phyloP scores from a whole-genome alignment of 2,329 filamentous ascomycete genomes.

The Dactylellina cionopaga region DNA sequence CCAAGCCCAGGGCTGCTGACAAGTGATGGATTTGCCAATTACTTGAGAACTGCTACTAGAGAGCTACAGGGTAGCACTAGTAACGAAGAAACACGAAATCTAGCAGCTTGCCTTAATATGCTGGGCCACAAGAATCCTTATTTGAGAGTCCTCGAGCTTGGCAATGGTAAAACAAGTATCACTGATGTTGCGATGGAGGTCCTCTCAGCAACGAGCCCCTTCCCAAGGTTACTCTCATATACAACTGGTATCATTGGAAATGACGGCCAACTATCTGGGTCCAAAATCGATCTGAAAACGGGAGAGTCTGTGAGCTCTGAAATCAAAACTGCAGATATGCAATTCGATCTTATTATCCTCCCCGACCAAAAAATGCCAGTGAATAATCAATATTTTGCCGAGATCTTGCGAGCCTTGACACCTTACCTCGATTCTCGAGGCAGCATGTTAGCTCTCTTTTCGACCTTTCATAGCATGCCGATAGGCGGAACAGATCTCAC shows the following conservation, averaged over 20 bases:
- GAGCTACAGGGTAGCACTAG: not conserved
- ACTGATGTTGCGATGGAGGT: not conserved
- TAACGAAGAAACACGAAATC: constrained; percentile 39
- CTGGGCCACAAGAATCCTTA: constrained; percentile 59
- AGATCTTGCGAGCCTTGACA: too few species aligned
- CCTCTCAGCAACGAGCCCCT: not conserved
- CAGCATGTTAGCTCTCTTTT: not conserved
- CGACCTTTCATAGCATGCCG: too few species aligned
- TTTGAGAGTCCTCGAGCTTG: constrained; percentile 61
- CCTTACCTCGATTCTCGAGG: not conserved
- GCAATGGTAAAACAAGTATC: constrained; percentile 61
- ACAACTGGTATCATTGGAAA: not conserved
- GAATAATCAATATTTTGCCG: too few species aligned
- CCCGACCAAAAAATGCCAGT: too few species aligned
- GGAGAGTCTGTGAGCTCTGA: not conserved
- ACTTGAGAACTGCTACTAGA: not conserved
- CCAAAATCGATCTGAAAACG: constrained; percentile 1
- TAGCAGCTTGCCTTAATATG: constrained; percentile 55
- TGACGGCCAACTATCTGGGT: not conserved
- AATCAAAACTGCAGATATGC: not conserved
- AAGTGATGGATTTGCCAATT: not conserved
- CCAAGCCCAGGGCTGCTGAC: constrained; percentile 18
- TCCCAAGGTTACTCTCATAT: constrained; percentile 19
- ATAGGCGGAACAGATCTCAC: too few species aligned
- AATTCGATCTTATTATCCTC: constrained; percentile 15